These are phyloP conservation scores for Starmerella powellii DNA, from an alignment of 805 yeast genomes.

Conservation along the genomic window DNA sequence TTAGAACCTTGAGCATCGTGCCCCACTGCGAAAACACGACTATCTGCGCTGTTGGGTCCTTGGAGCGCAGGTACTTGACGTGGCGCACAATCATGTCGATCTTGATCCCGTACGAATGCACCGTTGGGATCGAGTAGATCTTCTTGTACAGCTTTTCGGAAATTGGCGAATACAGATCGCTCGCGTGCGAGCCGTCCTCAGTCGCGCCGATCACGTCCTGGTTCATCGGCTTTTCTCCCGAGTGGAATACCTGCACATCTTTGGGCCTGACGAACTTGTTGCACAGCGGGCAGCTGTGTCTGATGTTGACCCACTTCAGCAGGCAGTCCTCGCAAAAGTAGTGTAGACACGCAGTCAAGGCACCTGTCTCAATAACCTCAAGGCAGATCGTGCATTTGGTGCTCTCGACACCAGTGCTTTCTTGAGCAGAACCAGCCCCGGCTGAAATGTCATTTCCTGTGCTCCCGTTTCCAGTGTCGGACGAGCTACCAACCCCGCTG, in stretches of 20 bases:
- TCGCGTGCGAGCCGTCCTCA: conserved; percentile 1
- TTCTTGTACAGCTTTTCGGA: conserved; percentile 24
- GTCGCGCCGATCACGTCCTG: neutral
- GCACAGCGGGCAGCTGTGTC: conserved; percentile 69
- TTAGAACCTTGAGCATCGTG: conserved; percentile 54
- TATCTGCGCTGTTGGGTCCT: conserved; percentile 58
- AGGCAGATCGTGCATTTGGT: conserved; percentile 67
- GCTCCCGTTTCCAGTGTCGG: too few relatives aligned
- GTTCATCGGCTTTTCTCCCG: neutral
- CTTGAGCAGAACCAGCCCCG: too few relatives aligned
- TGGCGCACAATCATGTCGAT: conserved; percentile 72
- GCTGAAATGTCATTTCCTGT: neutral
- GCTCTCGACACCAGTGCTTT: too few relatives aligned
- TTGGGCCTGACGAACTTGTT: conserved; percentile 31
- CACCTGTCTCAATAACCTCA: conserved; percentile 55
- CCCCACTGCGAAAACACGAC: conserved; percentile 86
- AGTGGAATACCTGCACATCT: conserved; percentile 3
- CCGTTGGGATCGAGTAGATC: conserved; percentile 33
- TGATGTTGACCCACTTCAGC: conserved; percentile 52
- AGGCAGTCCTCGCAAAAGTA: conserved; percentile 76
- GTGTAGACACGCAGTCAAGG: conserved; percentile 85
- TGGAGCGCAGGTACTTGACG: conserved; percentile 46
- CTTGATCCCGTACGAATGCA: conserved; percentile 64
- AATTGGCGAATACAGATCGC: conserved; percentile 24
- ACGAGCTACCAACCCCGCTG: too few relatives aligned